These are phyloP conservation scores for Sporothrix brunneoviolacea DNA, from an alignment of 2,329 filamentous ascomycete genomes.

Conservation along the genomic window DNA sequence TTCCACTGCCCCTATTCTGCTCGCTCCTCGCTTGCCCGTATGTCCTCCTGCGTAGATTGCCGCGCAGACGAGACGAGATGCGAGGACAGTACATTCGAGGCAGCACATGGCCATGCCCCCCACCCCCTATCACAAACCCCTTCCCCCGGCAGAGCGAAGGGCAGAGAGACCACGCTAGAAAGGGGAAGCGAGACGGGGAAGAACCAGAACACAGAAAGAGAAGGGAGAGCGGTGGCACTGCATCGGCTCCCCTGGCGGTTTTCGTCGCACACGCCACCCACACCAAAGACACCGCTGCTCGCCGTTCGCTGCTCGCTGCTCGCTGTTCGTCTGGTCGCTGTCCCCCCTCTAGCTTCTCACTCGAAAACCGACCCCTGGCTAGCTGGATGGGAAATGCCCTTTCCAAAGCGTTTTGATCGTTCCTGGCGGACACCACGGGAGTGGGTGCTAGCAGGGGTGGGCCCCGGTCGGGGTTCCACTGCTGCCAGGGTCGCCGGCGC, in stretches of 20 bases:
- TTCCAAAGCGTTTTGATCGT: constrained; percentile 14
- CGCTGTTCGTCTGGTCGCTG: not conserved
- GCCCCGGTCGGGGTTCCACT: not conserved
- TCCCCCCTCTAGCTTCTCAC: not conserved
- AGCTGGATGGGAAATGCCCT: not conserved
- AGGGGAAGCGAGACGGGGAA: not conserved
- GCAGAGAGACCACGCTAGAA: not conserved
- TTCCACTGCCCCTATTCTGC: too few species aligned
- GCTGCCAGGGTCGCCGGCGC: not conserved
- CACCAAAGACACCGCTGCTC: not conserved
- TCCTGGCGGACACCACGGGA: constrained; percentile 12
- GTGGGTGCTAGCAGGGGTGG: constrained; percentile 10
- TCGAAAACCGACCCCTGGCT: constrained; percentile 4
- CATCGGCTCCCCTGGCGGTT: too few species aligned
- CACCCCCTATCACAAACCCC: too few species aligned
- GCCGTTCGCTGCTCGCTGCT: not conserved
- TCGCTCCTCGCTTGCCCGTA: too few species aligned
- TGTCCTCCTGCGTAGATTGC: too few species aligned
- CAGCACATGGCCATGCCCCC: too few species aligned
- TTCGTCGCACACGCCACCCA: too few species aligned
- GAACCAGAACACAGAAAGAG: too few species aligned
- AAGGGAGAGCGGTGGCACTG: too few species aligned
- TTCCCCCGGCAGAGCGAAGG: not conserved
- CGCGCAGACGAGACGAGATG: not conserved
- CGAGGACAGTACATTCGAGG: not conserved